Evolutionary conservation across 805 yeast species (phyloP), one percentile per base, ranked within the genome.

Genomic region (Kockiozyma suomiensis): DNA sequence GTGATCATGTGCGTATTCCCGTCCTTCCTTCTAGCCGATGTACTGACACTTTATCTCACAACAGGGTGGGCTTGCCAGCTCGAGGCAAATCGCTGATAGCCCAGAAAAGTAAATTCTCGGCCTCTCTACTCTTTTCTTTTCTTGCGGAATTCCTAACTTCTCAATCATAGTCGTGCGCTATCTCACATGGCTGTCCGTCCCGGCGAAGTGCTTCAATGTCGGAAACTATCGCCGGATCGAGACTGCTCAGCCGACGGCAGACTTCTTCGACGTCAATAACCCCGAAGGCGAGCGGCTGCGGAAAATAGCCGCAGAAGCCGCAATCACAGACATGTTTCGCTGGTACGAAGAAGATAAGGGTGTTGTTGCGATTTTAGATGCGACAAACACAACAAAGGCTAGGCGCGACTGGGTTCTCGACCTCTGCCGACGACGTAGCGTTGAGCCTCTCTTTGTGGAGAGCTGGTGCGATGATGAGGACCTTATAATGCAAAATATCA

Each of bases 61-160:
- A 21, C 48, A 70, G 72, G 80, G 80, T 77, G 49, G 80, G 80
- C 4, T 68, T 76, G 48, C 79, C 79, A 2, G 79, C 79, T 13
- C 82, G 98, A 58, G 99, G 99, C 2, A 94, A 94, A 74, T 88
- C 97, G 2, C 85, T 91, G 73, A 93, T 94, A 64, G 91, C 98
- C 2, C 96, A 91, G 72, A 94, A 93, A 72, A 87, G 77, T 75
- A 61, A n/a, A n/a, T n/a, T n/a, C 32, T 74, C 38, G 5, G 5
- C 28, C 23, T 15, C 8, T 10, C 17, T 23, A 10, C 26, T 15
- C 4, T 7, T n/a, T 17, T 38, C 15, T 17, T 23, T 8, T 17
- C 32, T 13, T 49, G 32, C 26, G 21, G n/a, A 23, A 8, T 19
- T 13, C 7, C 51, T 41, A 6, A 50, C 32, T 8, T 12, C 5